Evolutionary conservation across 1,284 basidiomycete species (phyloP), one percentile per base, ranked within the genome.

Genomic region (Xerocomus minutiporus): DNA sequence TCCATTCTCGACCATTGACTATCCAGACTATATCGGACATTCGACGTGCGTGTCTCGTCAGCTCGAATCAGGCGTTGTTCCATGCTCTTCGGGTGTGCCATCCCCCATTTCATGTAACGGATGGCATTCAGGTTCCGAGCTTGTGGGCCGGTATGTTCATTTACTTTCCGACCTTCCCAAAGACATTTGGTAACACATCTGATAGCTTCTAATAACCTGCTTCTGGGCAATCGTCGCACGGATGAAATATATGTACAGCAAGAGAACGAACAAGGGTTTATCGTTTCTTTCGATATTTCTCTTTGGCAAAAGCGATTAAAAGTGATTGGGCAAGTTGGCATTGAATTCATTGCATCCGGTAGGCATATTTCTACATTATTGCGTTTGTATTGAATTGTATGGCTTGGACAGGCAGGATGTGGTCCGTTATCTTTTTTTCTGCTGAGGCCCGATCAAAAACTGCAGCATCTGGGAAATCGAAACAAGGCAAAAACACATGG

Each of bases 231-330:
- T 8, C 71, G 75, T 12, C 74, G 76, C 2, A 71, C 73, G 15
- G 86, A 88, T 60, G 74, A 76, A n/a, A 70, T 87, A 6, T 61
- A 60, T 8, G 74, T 86, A 5, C 71, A 75, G 46, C 76, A 79
- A 44, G 58, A 78, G 3, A 64, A 64, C 32, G 75, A 73, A 32
- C 77, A 78, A 3, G 73, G 75, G 4, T 88, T 88, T 60, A 71
- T 73, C 0, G 79, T 75, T 4, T 61, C 71, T n/a, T 74, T 86
- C 50, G 73, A 75, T n/a, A 73, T 88, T 20, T 68, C 73, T 8
- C 70, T 80, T 46, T 88, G 87, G 67, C 82, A 85, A 64, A 81
- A 78, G 59, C 75, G 86, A 11, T 83, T 89, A 83, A 73, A 78
- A 42, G 78, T 84, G 17, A 75, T 80, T 5, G 76, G 77, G 25